A percentile compares a stretch with the other conserved stretches of the same genome.
Conservation (phyloP, 257 asterid genomes). For the Ehretia macrophylla region DNA sequence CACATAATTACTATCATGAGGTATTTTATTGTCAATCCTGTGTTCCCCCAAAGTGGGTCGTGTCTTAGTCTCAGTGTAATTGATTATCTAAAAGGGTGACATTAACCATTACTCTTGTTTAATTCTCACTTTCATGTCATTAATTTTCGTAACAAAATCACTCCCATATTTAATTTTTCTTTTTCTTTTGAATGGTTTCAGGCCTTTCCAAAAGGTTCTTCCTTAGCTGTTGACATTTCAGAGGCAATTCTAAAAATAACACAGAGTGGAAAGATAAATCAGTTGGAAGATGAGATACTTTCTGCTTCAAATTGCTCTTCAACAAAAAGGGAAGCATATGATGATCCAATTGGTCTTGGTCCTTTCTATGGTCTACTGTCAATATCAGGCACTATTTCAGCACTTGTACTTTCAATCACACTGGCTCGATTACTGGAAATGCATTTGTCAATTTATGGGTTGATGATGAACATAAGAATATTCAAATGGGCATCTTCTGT, state of each 20-base stretch:
- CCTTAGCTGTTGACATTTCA: conserved; percentile 44
- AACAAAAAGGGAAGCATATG: background rate
- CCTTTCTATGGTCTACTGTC: conserved; percentile 39
- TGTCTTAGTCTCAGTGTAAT: no score
- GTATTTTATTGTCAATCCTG: no score
- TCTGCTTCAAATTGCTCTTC: conserved; percentile 26
- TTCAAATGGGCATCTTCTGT: background rate
- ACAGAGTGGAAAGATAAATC: conserved; percentile 40
- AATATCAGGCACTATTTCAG: conserved; percentile 21
- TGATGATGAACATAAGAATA: background rate
- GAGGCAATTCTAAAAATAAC: conserved; percentile 53
- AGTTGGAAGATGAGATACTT: conserved; percentile 33
- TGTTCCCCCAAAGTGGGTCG: no score
- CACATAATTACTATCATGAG: no score
- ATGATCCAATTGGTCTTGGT: conserved; percentile 26
- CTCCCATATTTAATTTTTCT: background rate
- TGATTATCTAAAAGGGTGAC: no score
- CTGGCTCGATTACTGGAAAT: conserved; percentile 8
- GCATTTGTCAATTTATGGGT: background rate
- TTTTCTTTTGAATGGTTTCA: conserved; percentile 3
- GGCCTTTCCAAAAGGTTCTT: conserved; percentile 60
- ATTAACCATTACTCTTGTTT: background rate
- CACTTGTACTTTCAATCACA: conserved; percentile 14
- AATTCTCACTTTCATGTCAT: no score
- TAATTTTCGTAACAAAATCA: background rate